Conservation (phyloP, 116 monocot species). For the Iris pallida region DNA sequence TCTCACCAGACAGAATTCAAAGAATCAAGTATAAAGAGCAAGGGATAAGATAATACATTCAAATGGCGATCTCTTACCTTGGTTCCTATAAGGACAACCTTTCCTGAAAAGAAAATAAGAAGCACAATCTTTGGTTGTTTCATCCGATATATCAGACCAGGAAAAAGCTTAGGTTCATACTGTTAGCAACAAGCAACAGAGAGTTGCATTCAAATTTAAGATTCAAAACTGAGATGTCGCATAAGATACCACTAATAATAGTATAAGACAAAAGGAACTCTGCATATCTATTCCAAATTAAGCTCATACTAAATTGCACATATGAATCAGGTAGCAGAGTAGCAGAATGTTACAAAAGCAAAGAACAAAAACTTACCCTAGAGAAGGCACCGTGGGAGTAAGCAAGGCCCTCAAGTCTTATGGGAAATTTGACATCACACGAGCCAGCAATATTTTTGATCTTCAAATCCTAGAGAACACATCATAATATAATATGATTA, state of each 20-base stretch:
- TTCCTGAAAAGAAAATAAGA: constrained; percentile 74
- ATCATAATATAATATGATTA: constrained; percentile 1
- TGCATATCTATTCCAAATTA: background rate
- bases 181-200: constrained; percentile 19
- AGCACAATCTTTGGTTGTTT: constrained; percentile 78
- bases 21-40: too few species aligned
- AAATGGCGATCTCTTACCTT: constrained; percentile 46
- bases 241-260: background rate
- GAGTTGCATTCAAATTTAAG: background rate
- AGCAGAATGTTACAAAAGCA: background rate
- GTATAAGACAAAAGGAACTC: background rate
- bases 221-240: background rate
- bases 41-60: too few species aligned
- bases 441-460: constrained; percentile 78
- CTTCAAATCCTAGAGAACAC: constrained; percentile 54
- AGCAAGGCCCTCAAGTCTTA: constrained; percentile 70
- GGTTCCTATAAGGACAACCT: constrained; percentile 74
- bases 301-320: background rate
- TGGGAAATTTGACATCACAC: constrained; percentile 79
- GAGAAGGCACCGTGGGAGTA: constrained; percentile 78
- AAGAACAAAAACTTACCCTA: constrained; percentile 44
- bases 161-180: constrained; percentile 77
- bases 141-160: constrained; percentile 73
- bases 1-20: too few species aligned
- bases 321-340: background rate